Base-by-base conservation (phyloP, 2,329 filamentous ascomycete species). In the Botrytis sinoallii region DNA sequence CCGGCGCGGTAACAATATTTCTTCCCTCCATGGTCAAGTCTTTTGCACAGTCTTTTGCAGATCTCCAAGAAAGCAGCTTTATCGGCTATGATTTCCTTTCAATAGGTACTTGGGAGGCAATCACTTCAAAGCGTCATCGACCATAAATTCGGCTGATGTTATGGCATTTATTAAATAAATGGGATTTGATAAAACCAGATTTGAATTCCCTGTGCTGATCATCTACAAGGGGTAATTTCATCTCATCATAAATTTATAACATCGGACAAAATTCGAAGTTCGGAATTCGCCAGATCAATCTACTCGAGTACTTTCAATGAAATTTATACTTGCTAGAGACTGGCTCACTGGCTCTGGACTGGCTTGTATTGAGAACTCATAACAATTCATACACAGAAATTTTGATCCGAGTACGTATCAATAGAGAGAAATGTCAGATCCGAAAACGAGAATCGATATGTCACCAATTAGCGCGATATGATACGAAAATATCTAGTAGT, bases 141-240 rank as follows among this genome's bases (percentile, higher is more conserved):
- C n/a, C 40, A 4, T 9, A 14, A 40, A 10, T 20, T 22, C 8
- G 35, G 32, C 22, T 29, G 52, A 16, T 55, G 52, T n/a, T 29
- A 68, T 68, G 46, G 65, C 35, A 68, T 66, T 67, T 12, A 12
- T 52, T 12, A 29, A 40, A 52, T 66, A 32, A 25, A 52, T 52
- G 32, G 35, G 46, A 68, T 55, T 55, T 68, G 48, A 29, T 38
- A 8, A 57, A 68, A 40, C 20, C 35, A 68, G 66, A 57, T 57
- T 68, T 42, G 2, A 55, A 32, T 40, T 29, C 66, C 66, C 66
- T 32, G 66, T 42, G 66, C 55, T 57, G 25, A 68, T 68, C 66
- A 68, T 42, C 29, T 68, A n/a, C 64, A 42, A 8, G 66, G 66
- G 16, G 1, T 4, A 42, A n/a, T 55, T 55, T 42, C n/a, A 68